Evolutionary conservation across 176 grass and related monocot species (phyloP).

Genomic region (Oryza longistaminata): DNA sequence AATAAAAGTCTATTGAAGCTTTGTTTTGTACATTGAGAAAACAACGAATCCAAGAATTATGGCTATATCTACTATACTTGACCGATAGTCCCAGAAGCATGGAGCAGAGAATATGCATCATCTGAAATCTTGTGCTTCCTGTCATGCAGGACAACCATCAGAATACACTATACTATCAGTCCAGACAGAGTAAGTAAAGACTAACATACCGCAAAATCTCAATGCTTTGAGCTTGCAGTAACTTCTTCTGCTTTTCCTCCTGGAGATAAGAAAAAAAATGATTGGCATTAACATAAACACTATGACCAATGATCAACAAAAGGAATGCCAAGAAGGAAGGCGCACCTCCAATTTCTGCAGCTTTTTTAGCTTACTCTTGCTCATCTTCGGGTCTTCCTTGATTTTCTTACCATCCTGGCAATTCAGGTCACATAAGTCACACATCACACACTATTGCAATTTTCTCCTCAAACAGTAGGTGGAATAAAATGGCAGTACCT

Average conservation of each 20-base stretch:
- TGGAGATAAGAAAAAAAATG: constrained; percentile 22
- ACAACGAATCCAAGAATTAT: background rate
- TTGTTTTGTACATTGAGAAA: background rate
- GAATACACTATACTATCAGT: constrained; percentile 5
- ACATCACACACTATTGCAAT: background rate
- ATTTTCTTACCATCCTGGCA: constrained; percentile 51
- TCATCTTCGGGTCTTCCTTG: constrained; percentile 63
- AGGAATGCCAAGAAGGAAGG: constrained; percentile 19
- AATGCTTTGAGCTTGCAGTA: constrained; percentile 67
- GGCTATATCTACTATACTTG: constrained; percentile 47
- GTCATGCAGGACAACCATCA: constrained; percentile 16
- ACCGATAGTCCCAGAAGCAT: constrained; percentile 89
- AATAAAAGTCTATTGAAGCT: constrained; percentile 21
- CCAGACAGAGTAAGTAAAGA: constrained; percentile 13
- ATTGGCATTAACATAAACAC: background rate
- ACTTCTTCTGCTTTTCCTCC: constrained; percentile 85
- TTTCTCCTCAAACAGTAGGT: background rate
- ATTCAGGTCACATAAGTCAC: constrained; percentile 10
- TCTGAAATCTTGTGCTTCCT: constrained; percentile 87
- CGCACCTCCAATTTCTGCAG: constrained; percentile 74
- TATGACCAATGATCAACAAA: background rate
- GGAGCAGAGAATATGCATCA: constrained; percentile 65
- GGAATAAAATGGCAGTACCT: constrained; percentile 49
- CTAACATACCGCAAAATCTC: constrained; percentile 68
- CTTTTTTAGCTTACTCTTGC: constrained; percentile 80